Conservation (phyloP, 192 early-diverging fungal species). For the Tieghemiomyces parasiticus region DNA sequence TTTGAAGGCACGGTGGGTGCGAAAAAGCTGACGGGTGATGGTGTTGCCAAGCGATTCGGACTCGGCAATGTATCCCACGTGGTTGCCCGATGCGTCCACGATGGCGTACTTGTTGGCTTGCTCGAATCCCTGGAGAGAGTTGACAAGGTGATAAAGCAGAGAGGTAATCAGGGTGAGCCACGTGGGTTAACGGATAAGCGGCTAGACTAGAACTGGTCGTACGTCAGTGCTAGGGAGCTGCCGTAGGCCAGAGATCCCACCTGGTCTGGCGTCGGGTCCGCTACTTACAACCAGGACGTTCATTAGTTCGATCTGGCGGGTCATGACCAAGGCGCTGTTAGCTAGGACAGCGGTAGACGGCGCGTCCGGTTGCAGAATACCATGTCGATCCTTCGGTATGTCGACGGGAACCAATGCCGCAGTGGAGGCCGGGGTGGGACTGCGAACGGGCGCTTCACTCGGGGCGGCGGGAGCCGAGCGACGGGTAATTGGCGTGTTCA, state of each 20-base stretch:
- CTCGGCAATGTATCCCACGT: conserved; percentile 75
- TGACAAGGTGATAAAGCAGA: conserved; percentile 8
- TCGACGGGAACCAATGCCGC: background rate
- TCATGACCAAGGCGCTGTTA: conserved; percentile 12
- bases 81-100: conserved; percentile 39
- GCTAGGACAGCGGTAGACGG: background rate
- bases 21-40: conserved; percentile 52
- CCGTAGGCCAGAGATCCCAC: background rate
- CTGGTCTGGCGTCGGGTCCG: background rate
- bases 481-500: too few relatives aligned
- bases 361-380: conserved; percentile 5
- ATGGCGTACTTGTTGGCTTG: conserved; percentile 81
- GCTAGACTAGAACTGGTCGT: background rate
- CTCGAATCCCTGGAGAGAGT: conserved; percentile 42
- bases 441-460: background rate
- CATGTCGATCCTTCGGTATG: background rate
- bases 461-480: too few relatives aligned
- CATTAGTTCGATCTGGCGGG: conserved; percentile 70
- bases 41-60: conserved; percentile 44
- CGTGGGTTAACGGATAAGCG: background rate
- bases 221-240: background rate
- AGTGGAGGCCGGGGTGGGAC: background rate
- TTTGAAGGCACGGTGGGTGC: conserved; percentile 58
- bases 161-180: conserved; percentile 8
- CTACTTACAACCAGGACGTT: conserved; percentile 42